A percentile compares a stretch with the other conserved stretches of the same genome.
Evolutionary conservation across 2,329 filamentous ascomycete species (phyloP).

Genomic region (Cladosporium halotolerans): DNA sequence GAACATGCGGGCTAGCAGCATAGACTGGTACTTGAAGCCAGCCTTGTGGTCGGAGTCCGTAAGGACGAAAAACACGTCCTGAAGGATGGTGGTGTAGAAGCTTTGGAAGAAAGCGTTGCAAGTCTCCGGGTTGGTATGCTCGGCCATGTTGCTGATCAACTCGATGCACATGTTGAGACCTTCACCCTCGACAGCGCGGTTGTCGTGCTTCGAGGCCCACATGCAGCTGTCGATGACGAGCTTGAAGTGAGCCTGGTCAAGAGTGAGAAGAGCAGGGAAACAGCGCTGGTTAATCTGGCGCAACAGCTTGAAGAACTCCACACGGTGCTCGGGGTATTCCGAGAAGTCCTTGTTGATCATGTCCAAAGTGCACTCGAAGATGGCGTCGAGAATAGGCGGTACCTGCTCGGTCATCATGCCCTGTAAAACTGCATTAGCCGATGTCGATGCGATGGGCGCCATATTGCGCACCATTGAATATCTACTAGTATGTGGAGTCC

Average conservation of each 20-base stretch:
- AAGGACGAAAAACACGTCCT: constrained; percentile 97
- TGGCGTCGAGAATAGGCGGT: constrained; percentile 93
- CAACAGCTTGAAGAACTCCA: constrained; percentile 98
- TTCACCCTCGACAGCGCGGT: constrained; percentile 92
- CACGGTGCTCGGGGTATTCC: constrained; percentile 94
- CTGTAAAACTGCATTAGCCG: constrained; percentile 42
- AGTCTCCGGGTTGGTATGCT: constrained; percentile 70
- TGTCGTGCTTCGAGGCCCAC: constrained; percentile 99
- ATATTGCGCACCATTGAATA: constrained; percentile 35
- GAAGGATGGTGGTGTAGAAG: constrained; percentile 91
- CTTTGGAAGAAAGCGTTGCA: constrained; percentile 96
- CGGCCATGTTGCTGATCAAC: constrained; percentile 94
- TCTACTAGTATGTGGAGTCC: constrained; percentile 47
- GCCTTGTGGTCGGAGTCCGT: constrained; percentile 98
- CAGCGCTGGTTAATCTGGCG: constrained; percentile 95
- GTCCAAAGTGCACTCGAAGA: constrained; percentile 95
- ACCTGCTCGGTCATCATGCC: constrained; percentile 97
- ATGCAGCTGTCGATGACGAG: constrained; percentile 99
- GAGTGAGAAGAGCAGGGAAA: constrained; percentile 88
- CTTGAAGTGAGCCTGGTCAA: constrained; percentile 96
- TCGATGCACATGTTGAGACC: constrained; percentile 98
- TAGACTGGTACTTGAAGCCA: constrained; percentile 95
- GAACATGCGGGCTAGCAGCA: constrained; percentile 91
- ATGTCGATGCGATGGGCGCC: constrained; percentile 14
- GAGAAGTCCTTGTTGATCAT: constrained; percentile 99